A percentile compares a stretch with the other conserved stretches of the same genome.
phyloP scores from a whole-genome alignment of 768 basidiomycete species.

The Suillus plorans region DNA sequence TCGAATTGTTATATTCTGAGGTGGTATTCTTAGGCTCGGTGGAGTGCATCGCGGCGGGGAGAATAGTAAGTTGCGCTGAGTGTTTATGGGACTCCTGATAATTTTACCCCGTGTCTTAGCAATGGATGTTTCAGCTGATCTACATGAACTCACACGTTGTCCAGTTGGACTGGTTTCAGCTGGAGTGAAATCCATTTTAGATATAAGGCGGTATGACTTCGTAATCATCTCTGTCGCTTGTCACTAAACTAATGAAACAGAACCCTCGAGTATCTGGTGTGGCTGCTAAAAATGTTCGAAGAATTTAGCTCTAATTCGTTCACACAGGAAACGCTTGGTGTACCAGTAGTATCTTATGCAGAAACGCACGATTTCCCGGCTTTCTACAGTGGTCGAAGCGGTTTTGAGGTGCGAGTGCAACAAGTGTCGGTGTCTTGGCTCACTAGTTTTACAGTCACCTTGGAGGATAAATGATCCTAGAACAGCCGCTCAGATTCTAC shows the following conservation, averaged over 20 bases:
- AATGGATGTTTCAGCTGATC: slow-evolving; percentile 93
- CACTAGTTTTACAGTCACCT: slow-evolving; percentile 54
- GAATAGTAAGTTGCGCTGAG: slow-evolving; percentile 43
- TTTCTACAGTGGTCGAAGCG: slow-evolving; percentile 85
- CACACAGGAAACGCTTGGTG: slow-evolving; percentile 87
- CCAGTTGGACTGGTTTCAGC: slow-evolving; percentile 92
- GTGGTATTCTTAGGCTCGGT: slow-evolving; percentile 52
- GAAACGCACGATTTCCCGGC: slow-evolving; percentile 85
- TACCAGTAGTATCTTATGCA: slow-evolving; percentile 83
- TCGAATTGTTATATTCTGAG: slow-evolving; percentile 8
- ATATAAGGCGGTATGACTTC: slow-evolving; percentile 69
- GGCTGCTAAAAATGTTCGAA: slow-evolving; percentile 16
- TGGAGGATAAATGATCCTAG: slow-evolving; percentile 68
- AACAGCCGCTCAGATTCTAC: slow-evolving; percentile 71
- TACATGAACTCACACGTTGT: slow-evolving; percentile 85
- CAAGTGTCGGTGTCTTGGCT: not conserved
- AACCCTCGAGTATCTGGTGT: slow-evolving; percentile 77
- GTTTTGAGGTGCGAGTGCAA: slow-evolving; percentile 58
- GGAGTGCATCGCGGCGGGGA: slow-evolving; percentile 83
- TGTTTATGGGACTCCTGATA: slow-evolving; percentile 1
- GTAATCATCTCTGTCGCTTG: not conserved
- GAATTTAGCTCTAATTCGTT: not conserved
- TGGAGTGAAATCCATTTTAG: slow-evolving; percentile 92
- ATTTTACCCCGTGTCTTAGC: slow-evolving; percentile 44
- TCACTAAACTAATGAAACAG: slow-evolving; percentile 34